Conservation (phyloP, 495 filamentous ascomycete genomes). For the Hypoxylon crocopeplum region DNA sequence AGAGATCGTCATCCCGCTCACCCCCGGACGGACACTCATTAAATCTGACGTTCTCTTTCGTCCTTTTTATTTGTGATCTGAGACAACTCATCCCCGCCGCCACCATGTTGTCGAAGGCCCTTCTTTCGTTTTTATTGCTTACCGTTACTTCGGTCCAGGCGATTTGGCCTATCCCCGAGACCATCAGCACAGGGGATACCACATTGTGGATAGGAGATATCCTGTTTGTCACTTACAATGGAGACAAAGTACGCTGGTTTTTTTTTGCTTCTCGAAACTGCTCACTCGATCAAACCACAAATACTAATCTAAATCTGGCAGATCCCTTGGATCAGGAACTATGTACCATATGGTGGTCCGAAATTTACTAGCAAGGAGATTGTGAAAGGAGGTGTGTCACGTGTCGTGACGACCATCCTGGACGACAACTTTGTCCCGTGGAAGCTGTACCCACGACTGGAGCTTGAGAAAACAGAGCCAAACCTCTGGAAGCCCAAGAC, state of each 20-base stretch:
- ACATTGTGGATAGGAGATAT: conserved; percentile 62
- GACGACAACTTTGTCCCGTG: conserved; percentile 72
- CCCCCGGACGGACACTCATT: conserved; percentile 21
- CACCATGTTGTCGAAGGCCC: conserved; percentile 41
- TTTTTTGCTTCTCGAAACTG: conserved; percentile 13
- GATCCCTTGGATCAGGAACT: conserved; percentile 52
- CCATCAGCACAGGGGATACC: conserved; percentile 57
- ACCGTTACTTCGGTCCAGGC: conserved; percentile 51
- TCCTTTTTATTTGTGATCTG: conserved; percentile 16
- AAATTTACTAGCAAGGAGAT: conserved; percentile 54
- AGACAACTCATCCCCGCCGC: conserved; percentile 13
- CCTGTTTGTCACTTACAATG: conserved; percentile 63
- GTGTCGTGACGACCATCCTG: conserved; percentile 61
- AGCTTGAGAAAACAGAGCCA: conserved; percentile 66
- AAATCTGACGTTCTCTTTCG: not conserved
- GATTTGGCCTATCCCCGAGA: conserved; percentile 66
- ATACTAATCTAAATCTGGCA: conserved; percentile 40
- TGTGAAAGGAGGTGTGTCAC: conserved; percentile 55
- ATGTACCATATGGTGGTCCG: conserved; percentile 38
- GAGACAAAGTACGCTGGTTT: conserved; percentile 56
- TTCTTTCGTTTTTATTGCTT: conserved; percentile 43
- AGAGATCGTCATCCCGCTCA: conserved; percentile 5
- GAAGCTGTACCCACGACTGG: conserved; percentile 69
- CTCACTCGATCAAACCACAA: conserved; percentile 9
- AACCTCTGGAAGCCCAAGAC: conserved; percentile 45